Evolutionary conservation across 2,329 filamentous ascomycete genomes (phyloP).

Genomic region (Trichoderma sp.): DNA sequence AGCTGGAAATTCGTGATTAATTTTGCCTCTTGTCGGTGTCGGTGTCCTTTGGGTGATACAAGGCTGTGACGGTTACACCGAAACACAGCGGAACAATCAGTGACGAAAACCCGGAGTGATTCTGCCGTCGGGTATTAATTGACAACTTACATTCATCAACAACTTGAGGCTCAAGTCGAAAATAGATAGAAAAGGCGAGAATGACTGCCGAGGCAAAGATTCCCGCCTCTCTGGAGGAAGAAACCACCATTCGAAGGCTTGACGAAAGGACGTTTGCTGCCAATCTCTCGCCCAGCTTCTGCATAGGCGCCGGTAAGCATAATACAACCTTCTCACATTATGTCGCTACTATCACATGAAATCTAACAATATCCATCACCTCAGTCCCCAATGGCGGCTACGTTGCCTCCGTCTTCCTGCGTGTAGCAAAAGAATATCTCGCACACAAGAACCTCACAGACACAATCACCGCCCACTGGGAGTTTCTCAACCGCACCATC

Average conservation of each 20-base stretch:
- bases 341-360: background rate
- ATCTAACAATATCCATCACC: background rate
- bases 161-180: background rate
- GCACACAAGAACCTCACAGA: slow-evolving; percentile 35
- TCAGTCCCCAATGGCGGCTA: slow-evolving; percentile 49
- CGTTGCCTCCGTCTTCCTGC: slow-evolving; percentile 41
- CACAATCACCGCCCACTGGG: slow-evolving; percentile 40
- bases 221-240: slow-evolving; percentile 14
- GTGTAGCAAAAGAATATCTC: slow-evolving; percentile 37
- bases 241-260: background rate
- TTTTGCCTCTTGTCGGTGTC: background rate
- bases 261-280: slow-evolving; percentile 17
- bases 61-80: background rate
- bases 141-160: background rate
- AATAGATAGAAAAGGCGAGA: background rate
- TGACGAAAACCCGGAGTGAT: background rate
- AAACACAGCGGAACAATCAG: background rate
- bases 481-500: slow-evolving; percentile 41
- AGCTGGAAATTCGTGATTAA: background rate
- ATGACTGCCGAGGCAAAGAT: slow-evolving; percentile 6
- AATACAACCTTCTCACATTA: too few species aligned
- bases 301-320: slow-evolving; percentile 17
- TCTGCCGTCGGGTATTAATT: background rate
- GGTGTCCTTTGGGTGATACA: background rate
- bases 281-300: slow-evolving; percentile 12